Percentiles rank a stretch among this genome's conserved stretches.
Conservation (phyloP, 495 filamentous ascomycete species). For the Hyaloscypha bicolor region DNA sequence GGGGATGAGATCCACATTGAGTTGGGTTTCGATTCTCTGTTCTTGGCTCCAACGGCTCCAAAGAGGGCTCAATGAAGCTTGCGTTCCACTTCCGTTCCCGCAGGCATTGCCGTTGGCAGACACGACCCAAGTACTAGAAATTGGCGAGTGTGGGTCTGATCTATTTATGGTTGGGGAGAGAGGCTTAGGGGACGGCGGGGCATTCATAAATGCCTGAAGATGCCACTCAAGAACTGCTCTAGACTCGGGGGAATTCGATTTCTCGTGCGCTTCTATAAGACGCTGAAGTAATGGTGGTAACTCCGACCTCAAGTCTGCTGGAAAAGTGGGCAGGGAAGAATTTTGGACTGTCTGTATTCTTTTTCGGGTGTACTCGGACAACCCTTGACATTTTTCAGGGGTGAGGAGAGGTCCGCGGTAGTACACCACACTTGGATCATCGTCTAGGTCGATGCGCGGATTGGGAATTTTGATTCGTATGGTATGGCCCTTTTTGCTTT, state of each 20-base stretch:
- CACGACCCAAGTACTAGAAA: no score
- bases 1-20: background rate
- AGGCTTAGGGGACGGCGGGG: background rate
- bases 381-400: background rate
- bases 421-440: conserved; percentile 20
- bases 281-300: background rate
- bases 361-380: background rate
- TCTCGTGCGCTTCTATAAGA: background rate
- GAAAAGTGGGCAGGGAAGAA: background rate
- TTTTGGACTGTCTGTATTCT: background rate
- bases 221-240: background rate
- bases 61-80: no score
- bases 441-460: background rate
- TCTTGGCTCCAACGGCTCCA: no score
- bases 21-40: background rate
- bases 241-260: background rate
- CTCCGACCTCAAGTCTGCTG: background rate
- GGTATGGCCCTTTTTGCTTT: background rate
- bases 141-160: no score
- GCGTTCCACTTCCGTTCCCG: no score
- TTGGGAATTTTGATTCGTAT: background rate
- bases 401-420: conserved; percentile 10
- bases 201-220: background rate
- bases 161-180: no score
- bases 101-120: no score